Conservation (phyloP, 345 rosid genomes). For the Eucalyptus virginea region DNA sequence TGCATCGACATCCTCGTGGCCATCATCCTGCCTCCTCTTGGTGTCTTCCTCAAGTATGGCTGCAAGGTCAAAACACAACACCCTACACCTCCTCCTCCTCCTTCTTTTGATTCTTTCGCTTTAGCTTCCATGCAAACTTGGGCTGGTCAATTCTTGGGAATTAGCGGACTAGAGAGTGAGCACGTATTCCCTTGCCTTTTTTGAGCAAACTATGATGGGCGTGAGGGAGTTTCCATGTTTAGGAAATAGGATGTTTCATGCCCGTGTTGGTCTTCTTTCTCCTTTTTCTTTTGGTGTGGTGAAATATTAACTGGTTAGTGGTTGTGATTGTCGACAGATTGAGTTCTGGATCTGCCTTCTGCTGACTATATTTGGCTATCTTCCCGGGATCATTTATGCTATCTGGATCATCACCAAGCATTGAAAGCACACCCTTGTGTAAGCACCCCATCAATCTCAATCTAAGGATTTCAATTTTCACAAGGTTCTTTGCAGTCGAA, state of each 20-base stretch:
- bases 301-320: neutral
- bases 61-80: constrained; percentile 28
- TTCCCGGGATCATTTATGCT: constrained; percentile 83
- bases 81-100: neutral
- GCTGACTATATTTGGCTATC: constrained; percentile 51
- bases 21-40: constrained; percentile 84
- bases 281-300: neutral
- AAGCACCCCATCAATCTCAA: neutral
- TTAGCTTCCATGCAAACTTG: neutral
- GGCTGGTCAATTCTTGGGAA: neutral
- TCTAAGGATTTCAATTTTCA: neutral
- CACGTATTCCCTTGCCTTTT: neutral
- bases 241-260: neutral
- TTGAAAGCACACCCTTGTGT: neutral
- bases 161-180: neutral
- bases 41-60: constrained; percentile 78
- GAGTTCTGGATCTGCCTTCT: constrained; percentile 91
- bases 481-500: neutral
- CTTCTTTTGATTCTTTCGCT: neutral
- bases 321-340: constrained; percentile 9
- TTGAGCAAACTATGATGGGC: neutral
- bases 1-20: constrained; percentile 71
- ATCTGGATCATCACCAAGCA: constrained; percentile 58
- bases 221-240: neutral
- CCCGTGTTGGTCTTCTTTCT: neutral